Evolutionary conservation across 2,329 filamentous ascomycete genomes (phyloP).

Genomic region (Fusarium sambucinum): DNA sequence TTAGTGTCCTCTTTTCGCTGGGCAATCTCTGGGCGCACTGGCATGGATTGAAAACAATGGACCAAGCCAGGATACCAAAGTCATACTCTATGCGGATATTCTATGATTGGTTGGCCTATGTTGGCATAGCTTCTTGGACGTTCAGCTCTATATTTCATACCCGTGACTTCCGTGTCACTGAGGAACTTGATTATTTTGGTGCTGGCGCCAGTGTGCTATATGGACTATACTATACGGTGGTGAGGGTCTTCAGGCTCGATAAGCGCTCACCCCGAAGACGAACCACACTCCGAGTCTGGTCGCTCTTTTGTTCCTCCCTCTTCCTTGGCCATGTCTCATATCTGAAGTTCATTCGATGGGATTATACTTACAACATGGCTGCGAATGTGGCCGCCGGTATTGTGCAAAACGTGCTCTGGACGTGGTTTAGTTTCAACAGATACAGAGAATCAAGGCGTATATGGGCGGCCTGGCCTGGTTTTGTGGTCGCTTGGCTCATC

Average conservation of each 20-base stretch:
- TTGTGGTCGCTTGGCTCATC: slow-evolving; percentile 92
- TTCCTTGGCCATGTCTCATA: slow-evolving; percentile 86
- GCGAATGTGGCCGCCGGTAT: slow-evolving; percentile 89
- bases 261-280: slow-evolving; percentile 57
- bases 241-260: slow-evolving; percentile 88
- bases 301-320: slow-evolving; percentile 74
- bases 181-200: slow-evolving; percentile 96
- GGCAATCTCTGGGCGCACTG: slow-evolving; percentile 91
- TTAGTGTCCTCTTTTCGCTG: slow-evolving; percentile 91
- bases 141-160: slow-evolving; percentile 95
- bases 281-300: slow-evolving; percentile 78
- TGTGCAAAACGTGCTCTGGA: slow-evolving; percentile 87
- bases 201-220: slow-evolving; percentile 92
- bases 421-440: slow-evolving; percentile 79
- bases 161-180: slow-evolving; percentile 84
- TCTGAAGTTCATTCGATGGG: slow-evolving; percentile 86
- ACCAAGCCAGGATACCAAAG: slow-evolving; percentile 73
- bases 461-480: slow-evolving; percentile 90
- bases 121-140: slow-evolving; percentile 85
- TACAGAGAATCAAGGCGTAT: slow-evolving; percentile 77
- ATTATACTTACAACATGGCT: slow-evolving; percentile 98
- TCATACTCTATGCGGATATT: slow-evolving; percentile 82
- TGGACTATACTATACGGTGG: slow-evolving; percentile 85
- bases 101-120: slow-evolving; percentile 83
- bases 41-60: slow-evolving; percentile 77